A percentile compares a stretch with the other conserved stretches of the same genome.
Conservation (phyloP, 495 filamentous ascomycete genomes). For the Penicillium desertorum region DNA sequence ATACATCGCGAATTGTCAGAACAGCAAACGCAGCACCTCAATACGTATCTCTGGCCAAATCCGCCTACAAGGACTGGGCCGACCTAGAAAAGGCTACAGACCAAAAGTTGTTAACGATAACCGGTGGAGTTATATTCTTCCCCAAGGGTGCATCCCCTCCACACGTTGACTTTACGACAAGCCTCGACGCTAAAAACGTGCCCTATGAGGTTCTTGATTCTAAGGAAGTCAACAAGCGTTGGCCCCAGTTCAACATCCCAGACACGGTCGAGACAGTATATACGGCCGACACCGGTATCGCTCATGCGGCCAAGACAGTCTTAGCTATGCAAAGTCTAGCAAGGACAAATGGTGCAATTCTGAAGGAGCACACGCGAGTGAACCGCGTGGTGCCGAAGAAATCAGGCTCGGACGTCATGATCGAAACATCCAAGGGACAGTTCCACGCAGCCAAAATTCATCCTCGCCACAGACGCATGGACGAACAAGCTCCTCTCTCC, state of each 20-base stretch:
- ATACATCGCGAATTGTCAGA: constrained; percentile 20
- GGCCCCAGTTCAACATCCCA: constrained; percentile 31
- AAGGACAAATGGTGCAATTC: constrained; percentile 20
- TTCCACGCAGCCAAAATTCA: constrained; percentile 30
- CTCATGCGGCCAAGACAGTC: constrained; percentile 27
- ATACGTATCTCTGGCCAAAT: constrained; percentile 19
- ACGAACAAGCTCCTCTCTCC: constrained; percentile 31
- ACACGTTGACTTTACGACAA: constrained; percentile 16
- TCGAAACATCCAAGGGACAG: constrained; percentile 27
- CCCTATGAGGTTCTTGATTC: constrained; percentile 28
- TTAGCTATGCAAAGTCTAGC: constrained; percentile 26
- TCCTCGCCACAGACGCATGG: constrained; percentile 32
- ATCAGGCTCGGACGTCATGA: constrained; percentile 17
- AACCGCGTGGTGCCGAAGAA: constrained; percentile 23
- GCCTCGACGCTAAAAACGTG: constrained; percentile 19
- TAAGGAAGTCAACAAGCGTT: constrained; percentile 27
- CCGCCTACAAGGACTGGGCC: constrained; percentile 24
- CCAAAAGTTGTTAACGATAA: constrained; percentile 19
- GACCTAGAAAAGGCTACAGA: constrained; percentile 15
- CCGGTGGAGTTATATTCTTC: constrained; percentile 27
- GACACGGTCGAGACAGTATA: constrained; percentile 27
- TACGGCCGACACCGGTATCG: constrained; percentile 30
- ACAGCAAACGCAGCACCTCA: constrained; percentile 16
- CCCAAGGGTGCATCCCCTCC: constrained; percentile 20
- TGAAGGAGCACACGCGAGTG: constrained; percentile 29